Evolutionary conservation across 108 stramenopile species (phyloP).

Genomic region (Discostella pseudostelligera): DNA sequence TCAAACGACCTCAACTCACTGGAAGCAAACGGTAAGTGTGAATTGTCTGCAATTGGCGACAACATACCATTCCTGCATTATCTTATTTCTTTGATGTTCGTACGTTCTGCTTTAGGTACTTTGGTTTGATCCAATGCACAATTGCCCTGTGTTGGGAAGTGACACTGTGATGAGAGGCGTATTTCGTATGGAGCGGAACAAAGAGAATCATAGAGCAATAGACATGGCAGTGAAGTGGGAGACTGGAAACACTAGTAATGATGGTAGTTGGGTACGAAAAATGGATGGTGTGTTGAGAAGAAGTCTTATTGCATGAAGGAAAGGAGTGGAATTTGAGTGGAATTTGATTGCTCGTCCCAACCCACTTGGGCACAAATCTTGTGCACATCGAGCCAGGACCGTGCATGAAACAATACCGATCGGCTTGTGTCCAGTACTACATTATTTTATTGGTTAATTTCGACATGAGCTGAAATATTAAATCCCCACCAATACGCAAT

Average conservation of each 20-base stretch:
- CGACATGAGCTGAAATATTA: slow-evolving; percentile 75
- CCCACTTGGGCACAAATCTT: too few species aligned
- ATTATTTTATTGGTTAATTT: slow-evolving; percentile 38
- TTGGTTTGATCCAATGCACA: slow-evolving; percentile 58
- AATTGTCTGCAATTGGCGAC: too few species aligned
- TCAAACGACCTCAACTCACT: slow-evolving; percentile 78
- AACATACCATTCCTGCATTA: too few species aligned
- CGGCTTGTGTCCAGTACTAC: neutral
- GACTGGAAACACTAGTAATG: slow-evolving; percentile 19
- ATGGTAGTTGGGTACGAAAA: slow-evolving; percentile 24
- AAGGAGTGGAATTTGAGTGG: too few species aligned
- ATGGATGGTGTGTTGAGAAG: slow-evolving; percentile 34
- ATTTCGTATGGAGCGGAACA: slow-evolving; percentile 52
- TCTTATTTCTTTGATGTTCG: too few species aligned
- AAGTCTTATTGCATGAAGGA: slow-evolving; percentile 34
- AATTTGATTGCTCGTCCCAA: too few species aligned
- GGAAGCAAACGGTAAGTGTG: slow-evolving; percentile 72
- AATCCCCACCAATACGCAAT: slow-evolving; percentile 72
- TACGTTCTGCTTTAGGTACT: slow-evolving; percentile 26
- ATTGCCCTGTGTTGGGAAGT: slow-evolving; percentile 34
- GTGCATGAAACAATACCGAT: too few species aligned
- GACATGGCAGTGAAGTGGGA: slow-evolving; percentile 55
- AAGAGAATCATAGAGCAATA: slow-evolving; percentile 45
- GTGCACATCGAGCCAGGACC: too few species aligned
- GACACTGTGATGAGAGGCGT: slow-evolving; percentile 37